These are phyloP conservation scores for Warburgia ugandensis DNA, from an alignment of 164 flowering plant genomes.

Conservation along the genomic window DNA sequence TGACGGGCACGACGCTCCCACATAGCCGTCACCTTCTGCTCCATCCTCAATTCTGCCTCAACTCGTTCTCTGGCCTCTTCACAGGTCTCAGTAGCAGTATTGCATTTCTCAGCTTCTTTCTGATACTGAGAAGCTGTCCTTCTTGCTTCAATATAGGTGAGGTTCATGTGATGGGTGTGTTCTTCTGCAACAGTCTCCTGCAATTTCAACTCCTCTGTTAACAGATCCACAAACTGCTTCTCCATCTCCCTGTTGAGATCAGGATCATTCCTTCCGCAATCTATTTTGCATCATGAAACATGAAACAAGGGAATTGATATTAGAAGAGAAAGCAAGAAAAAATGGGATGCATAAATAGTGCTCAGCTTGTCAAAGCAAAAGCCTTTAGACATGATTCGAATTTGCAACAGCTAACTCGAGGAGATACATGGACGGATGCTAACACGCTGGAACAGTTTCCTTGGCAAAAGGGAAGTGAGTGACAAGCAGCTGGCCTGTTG, in stretches of 20 bases:
- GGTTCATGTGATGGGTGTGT: constrained; percentile 57
- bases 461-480: no score
- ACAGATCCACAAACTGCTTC: constrained; percentile 78
- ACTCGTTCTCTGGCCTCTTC: constrained; percentile 83
- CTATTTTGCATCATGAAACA: constrained; percentile 19
- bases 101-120: constrained; percentile 86
- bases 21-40: constrained; percentile 56
- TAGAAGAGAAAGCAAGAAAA: not conserved
- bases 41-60: constrained; percentile 51
- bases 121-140: constrained; percentile 73
- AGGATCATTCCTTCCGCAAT: constrained; percentile 81
- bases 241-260: constrained; percentile 82
- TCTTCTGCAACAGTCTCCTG: constrained; percentile 62
- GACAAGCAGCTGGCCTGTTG: no score
- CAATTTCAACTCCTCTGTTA: constrained; percentile 76
- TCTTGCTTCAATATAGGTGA: constrained; percentile 63
- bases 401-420: no score
- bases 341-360: not conserved
- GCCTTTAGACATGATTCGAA: no score
- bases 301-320: not conserved
- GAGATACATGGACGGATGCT: no score
- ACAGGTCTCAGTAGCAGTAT: constrained; percentile 78
- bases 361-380: no score
- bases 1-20: constrained; percentile 79
- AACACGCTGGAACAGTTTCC: no score